These are phyloP conservation scores for Nicotiana benthamiana DNA, from an alignment of 257 asterid genomes.

Conservation along the genomic window DNA sequence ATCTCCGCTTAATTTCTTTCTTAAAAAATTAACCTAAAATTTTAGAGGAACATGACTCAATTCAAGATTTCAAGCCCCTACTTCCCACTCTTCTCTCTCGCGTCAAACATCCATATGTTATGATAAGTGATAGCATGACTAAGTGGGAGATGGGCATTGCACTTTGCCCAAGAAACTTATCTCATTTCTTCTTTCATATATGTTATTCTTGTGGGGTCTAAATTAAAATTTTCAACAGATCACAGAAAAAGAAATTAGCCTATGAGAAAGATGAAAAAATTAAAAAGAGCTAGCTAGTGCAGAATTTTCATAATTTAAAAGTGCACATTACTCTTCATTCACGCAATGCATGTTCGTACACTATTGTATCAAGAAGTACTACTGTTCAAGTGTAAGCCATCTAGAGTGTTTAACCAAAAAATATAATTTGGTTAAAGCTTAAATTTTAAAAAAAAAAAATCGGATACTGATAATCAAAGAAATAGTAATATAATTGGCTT, in stretches of 20 bases:
- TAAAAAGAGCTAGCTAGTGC: neutral
- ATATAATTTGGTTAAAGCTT: too few species aligned
- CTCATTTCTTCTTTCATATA: constrained; percentile 48
- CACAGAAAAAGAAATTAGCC: neutral
- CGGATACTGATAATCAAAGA: too few species aligned
- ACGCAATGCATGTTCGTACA: constrained; percentile 64
- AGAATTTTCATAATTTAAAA: neutral
- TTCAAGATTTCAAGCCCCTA: constrained; percentile 8
- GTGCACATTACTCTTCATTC: constrained; percentile 12
- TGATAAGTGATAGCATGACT: constrained; percentile 15
- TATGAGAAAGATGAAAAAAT: neutral
- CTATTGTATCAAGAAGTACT: constrained; percentile 35
- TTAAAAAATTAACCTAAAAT: neutral
- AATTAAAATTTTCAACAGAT: constrained; percentile 23
- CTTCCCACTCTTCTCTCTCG: constrained; percentile 1
- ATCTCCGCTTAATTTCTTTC: neutral
- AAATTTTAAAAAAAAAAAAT: too few species aligned
- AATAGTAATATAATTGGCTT: too few species aligned
- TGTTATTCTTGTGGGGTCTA: constrained; percentile 44
- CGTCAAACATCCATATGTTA: constrained; percentile 3
- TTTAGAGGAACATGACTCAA: neutral
- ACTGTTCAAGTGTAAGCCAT: neutral
- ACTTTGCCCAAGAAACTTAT: constrained; percentile 62
- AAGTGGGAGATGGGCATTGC: constrained; percentile 45
- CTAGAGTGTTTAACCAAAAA: too few species aligned